phyloP scores from a whole-genome alignment of 768 basidiomycete genomes.

The Podaxis pistillaris region DNA sequence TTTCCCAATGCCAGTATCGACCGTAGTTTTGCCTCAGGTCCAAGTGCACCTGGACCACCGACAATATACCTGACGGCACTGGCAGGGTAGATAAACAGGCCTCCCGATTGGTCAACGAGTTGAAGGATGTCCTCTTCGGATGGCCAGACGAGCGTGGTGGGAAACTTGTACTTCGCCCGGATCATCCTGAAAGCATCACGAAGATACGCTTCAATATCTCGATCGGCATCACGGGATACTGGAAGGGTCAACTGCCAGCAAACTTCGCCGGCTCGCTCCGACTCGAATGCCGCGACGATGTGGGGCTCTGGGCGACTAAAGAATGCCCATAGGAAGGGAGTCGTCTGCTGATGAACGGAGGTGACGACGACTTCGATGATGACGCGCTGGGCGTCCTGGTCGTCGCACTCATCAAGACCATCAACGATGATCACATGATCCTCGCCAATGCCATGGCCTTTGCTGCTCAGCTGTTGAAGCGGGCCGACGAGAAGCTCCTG shows the following conservation, averaged over 20 bases:
- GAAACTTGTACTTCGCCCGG: background rate
- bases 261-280: background rate
- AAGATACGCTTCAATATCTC: conserved; percentile 1
- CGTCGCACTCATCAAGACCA: conserved; percentile 27
- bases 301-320: conserved; percentile 18
- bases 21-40: background rate
- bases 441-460: background rate
- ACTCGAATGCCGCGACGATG: conserved; percentile 19
- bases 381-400: conserved; percentile 6
- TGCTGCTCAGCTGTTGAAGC: background rate
- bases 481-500: background rate
- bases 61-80: background rate
- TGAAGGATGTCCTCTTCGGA: background rate
- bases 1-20: background rate
- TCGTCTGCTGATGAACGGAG: background rate
- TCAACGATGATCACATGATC: conserved; percentile 20
- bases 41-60: background rate
- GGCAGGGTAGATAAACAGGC: background rate
- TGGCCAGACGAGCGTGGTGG: background rate
- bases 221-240: conserved; percentile 1
- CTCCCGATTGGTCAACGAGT: background rate
- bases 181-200: background rate
- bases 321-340: conserved; percentile 22
- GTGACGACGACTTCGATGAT: conserved; percentile 14
- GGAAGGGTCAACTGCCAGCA: background rate